Percentiles rank a stretch among this genome's conserved stretches.
These are phyloP conservation scores for Ammopiptanthus mongolicus DNA, from an alignment of 306 rosid species.

Conservation along the genomic window DNA sequence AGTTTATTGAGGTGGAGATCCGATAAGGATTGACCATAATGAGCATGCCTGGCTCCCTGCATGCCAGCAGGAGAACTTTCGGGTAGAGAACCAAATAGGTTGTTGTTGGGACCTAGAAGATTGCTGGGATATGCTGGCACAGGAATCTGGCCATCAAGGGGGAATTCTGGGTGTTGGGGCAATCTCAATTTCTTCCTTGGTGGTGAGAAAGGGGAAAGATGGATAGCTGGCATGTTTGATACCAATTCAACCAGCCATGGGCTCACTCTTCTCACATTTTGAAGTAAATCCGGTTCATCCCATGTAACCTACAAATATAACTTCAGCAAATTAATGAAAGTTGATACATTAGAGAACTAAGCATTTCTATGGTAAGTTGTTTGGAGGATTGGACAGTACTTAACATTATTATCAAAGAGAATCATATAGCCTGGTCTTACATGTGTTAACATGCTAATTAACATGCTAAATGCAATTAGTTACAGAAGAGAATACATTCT, in stretches of 20 bases:
- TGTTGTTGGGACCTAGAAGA: constrained; percentile 54
- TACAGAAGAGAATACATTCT: not conserved
- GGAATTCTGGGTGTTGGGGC: constrained; percentile 62
- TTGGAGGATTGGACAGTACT: not conserved
- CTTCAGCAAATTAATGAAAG: constrained; percentile 18
- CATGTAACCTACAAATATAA: constrained; percentile 65
- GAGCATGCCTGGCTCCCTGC: constrained; percentile 99
- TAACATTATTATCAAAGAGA: not conserved
- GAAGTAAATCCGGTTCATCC: constrained; percentile 94
- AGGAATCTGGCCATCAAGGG: constrained; percentile 53
- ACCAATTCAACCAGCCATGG: constrained; percentile 94
- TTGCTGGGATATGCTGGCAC: constrained; percentile 52
- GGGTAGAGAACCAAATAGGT: constrained; percentile 60
- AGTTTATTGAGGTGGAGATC: constrained; percentile 68
- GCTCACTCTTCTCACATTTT: constrained; percentile 83
- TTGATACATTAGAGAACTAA: not conserved
- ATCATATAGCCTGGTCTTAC: not conserved
- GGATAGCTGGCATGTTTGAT: constrained; percentile 65
- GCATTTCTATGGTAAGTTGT: not conserved
- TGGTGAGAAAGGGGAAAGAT: constrained; percentile 74
- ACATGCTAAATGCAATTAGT: not conserved
- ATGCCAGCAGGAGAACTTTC: constrained; percentile 98
- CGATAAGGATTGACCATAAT: constrained; percentile 60
- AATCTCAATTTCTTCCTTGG: constrained; percentile 76
- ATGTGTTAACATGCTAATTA: too few species aligned